Evolutionary conservation across 2,329 filamentous ascomycete species (phyloP), one percentile per base, ranked within the genome.

Genomic region (Fusarium globosum): DNA sequence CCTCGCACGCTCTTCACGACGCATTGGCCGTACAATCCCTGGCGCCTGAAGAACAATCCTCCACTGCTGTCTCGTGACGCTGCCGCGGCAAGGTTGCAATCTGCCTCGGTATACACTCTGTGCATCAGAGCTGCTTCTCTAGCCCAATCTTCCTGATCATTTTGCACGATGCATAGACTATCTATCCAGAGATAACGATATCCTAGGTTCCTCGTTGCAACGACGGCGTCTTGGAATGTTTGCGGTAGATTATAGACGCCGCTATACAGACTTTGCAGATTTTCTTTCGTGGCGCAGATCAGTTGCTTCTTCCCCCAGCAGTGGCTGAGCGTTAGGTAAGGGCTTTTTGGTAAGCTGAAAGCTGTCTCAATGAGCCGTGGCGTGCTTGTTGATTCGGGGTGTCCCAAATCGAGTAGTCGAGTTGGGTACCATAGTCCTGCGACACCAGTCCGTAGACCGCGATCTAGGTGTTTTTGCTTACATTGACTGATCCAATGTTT

Each of bases 311-410:
- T 51, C 3, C 48, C 21, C 30, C 30, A 23, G 20, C 48, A 51
- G 15, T 51, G 11, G 1, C 48, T 23, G 15, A 23, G 28, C 0
- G 48, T 33, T 7, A 23, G 4, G 15, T 35, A 20, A 23, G 7
- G 30, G 7, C 15, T 7, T 23, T 7, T 0, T 3, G 21, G 11
- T 2, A 2, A 1, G 3, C 7, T 35, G 1, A 3, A 18, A 2
- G 30, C 30, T 23, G 30, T 51, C 48, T 33, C 30, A 18, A 35
- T 51, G 11, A 51, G 21, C 21, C 48, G 15, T 1, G 30, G 48
- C 21, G 16, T n/a, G 15, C 7, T 51, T 23, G 3, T 35, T 0
- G 21, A 20, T n/a, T 23, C 15, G 0, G 8, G 21, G 15, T 18
- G 10, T 18, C 30, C 48, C 12, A 35, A 14, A 51, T 51, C 30